Evolutionary conservation across 768 basidiomycete species (phyloP).

Genomic region (Saitozyma sp.): DNA sequence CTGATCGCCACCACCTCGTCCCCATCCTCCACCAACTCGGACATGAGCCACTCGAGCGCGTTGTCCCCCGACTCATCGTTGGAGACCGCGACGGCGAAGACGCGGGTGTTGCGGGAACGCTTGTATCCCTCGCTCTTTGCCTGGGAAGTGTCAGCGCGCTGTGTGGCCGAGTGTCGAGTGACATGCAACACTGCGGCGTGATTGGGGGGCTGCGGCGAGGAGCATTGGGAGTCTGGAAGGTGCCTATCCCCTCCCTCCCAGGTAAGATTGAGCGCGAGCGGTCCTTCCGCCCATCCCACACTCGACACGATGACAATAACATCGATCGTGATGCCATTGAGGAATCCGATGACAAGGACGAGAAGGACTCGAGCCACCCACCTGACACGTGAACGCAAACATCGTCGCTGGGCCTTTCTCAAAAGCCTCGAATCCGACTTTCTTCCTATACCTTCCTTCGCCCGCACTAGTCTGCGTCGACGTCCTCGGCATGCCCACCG

Average conservation of each 20-base stretch:
- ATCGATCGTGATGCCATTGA: background rate
- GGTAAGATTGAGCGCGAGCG: too few species aligned
- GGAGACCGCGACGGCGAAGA: conserved; percentile 85
- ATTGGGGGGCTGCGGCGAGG: background rate
- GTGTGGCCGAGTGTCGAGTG: conserved; percentile 14
- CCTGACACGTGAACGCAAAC: conserved; percentile 50
- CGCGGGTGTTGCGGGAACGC: conserved; percentile 73
- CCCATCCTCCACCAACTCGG: conserved; percentile 68
- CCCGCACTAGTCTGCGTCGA: conserved; percentile 37
- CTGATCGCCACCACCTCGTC: conserved; percentile 91
- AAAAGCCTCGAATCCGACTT: conserved; percentile 55
- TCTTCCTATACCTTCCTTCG: conserved; percentile 45
- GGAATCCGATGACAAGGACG: background rate
- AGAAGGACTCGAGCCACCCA: conserved; percentile 9
- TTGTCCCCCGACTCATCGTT: conserved; percentile 83
- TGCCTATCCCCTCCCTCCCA: too few species aligned
- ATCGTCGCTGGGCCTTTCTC: conserved; percentile 48
- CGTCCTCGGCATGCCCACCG: conserved; percentile 38
- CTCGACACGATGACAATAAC: too few species aligned
- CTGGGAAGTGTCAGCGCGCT: conserved; percentile 31
- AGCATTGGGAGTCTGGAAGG: too few species aligned
- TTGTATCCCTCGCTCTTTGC: conserved; percentile 81
- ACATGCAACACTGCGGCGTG: conserved; percentile 10
- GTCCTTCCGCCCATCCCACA: too few species aligned
- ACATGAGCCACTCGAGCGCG: conserved; percentile 90